Evolutionary conservation across 1,284 basidiomycete species (phyloP), one percentile per base, ranked within the genome.

Genomic region (Papiliotrema fonsecae): DNA sequence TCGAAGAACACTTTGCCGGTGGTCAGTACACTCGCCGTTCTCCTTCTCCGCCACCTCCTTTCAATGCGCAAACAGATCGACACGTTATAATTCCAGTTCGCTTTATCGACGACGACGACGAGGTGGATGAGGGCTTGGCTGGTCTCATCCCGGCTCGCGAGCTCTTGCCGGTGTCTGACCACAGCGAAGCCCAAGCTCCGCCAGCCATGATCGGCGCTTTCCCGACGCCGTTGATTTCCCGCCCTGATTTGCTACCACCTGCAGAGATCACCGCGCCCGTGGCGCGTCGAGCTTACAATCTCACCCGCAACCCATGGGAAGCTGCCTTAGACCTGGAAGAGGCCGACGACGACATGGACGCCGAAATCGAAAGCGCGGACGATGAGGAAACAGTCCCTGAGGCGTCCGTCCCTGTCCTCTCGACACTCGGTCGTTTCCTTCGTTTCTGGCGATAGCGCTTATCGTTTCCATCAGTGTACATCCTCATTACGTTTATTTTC

Each of bases 251-350:
- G 28, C 19, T 32, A 11, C 19, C 28, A 5, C 28, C 21, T 21
- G 42, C n/a, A 14, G 25, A 32, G 13, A 18, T 44, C 28, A 5
- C 35, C 13, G 42, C 31, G 16, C 42, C 42, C 10, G 25, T 32
- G 13, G 30, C 42, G 18, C 19, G 13, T 13, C 39, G 39, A 41
- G 19, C 39, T 13, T 24, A n/a, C 19, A 21, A 21, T 13, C 24
- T 18, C 31, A 14, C n/a, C 11, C 27, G 42, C 5, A 18, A 28
- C 9, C 47, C 50, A 26, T 55, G 45, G 32, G 45, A 51, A 44
- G 49, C 45, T 38, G 46, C 47, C 28, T 26, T 48, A 42, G 47
- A 47, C 42, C 36, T 50, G 46, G 50, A 49, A 34, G 45, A 52
- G 40, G 50, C 47, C 30, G 42, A 35, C n/a, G 42, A 44, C 5